A percentile compares a stretch with the other conserved stretches of the same genome.
phyloP scores from a whole-genome alignment of 805 yeast species.

The Clavispora carvajalis region DNA sequence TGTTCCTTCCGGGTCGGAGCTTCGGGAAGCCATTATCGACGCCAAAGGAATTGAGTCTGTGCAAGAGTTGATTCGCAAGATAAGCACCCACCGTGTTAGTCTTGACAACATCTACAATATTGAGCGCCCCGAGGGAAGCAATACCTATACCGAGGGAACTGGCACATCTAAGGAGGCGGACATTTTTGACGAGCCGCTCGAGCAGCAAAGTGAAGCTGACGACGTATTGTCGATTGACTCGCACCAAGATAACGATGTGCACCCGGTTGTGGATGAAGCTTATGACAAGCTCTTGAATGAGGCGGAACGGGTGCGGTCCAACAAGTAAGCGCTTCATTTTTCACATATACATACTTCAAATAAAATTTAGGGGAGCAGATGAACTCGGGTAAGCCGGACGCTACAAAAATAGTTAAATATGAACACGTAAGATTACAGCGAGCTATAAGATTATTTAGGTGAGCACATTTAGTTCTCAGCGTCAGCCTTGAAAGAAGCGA shows the following conservation, averaged over 20 bases:
- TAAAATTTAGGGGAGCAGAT: no score
- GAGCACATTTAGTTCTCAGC: conserved; percentile 25
- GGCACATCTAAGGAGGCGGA: not conserved
- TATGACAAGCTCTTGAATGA: conserved; percentile 69
- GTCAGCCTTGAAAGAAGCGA: conserved; percentile 74
- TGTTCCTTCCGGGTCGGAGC: conserved; percentile 51
- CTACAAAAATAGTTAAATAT: not conserved
- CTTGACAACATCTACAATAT: conserved; percentile 45
- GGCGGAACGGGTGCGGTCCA: conserved; percentile 59
- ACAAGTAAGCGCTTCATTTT: no score
- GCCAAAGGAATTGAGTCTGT: conserved; percentile 74
- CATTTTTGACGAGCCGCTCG: conserved; percentile 5
- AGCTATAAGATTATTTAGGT: not conserved
- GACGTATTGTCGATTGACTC: conserved; percentile 29
- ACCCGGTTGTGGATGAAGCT: conserved; percentile 60
- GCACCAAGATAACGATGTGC: conserved; percentile 17
- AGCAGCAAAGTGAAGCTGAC: conserved; percentile 2
- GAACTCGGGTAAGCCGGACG: no score
- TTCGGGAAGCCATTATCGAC: conserved; percentile 58
- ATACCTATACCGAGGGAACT: not conserved
- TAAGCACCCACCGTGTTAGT: conserved; percentile 48
- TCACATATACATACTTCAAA: no score
- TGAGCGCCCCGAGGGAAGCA: conserved; percentile 1
- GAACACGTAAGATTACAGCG: conserved; percentile 1
- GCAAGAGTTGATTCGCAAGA: conserved; percentile 60